These are phyloP conservation scores for Oryza officinalis DNA, from an alignment of 176 grass and related monocot genomes.

Conservation along the genomic window DNA sequence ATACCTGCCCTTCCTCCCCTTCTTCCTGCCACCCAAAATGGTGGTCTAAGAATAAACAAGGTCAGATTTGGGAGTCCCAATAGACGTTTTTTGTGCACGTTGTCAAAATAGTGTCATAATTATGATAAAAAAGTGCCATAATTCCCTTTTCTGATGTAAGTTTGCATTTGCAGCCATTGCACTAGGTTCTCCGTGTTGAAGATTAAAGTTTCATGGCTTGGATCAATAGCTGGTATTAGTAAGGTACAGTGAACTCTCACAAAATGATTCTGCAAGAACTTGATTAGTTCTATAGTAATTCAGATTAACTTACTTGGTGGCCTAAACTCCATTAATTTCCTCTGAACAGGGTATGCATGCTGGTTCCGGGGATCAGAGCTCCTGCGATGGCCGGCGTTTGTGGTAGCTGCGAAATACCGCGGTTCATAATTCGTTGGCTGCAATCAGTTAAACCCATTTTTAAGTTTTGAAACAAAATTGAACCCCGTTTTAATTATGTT, in stretches of 20 bases:
- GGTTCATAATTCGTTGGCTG: constrained; percentile 10
- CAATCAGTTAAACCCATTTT: constrained; percentile 12
- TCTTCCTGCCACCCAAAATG: constrained; percentile 50
- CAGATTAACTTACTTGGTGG: not conserved
- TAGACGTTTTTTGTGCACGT: not conserved
- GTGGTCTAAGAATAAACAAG: constrained; percentile 54
- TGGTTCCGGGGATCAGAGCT: constrained; percentile 17
- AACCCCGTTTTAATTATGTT: constrained; percentile 13
- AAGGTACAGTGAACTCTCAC: constrained; percentile 11
- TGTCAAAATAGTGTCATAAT: no score
- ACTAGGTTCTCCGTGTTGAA: constrained; percentile 23
- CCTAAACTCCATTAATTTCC: not conserved
- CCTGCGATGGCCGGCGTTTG: constrained; percentile 14
- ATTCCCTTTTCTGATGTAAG: constrained; percentile 8
- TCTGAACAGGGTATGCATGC: constrained; percentile 16
- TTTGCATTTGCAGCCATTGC: constrained; percentile 25
- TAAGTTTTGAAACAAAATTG: not conserved
- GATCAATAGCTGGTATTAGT: constrained; percentile 18
- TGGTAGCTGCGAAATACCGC: constrained; percentile 23
- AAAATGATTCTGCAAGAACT: constrained; percentile 42
- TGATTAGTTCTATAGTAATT: not conserved
- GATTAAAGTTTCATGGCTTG: constrained; percentile 3
- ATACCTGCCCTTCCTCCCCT: constrained; percentile 54
- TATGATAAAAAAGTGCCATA: no score
- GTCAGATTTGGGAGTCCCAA: constrained; percentile 28